Base-by-base conservation (phyloP, 176 grass and related monocot genomes). In the Bonia amplexicaulis region DNA sequence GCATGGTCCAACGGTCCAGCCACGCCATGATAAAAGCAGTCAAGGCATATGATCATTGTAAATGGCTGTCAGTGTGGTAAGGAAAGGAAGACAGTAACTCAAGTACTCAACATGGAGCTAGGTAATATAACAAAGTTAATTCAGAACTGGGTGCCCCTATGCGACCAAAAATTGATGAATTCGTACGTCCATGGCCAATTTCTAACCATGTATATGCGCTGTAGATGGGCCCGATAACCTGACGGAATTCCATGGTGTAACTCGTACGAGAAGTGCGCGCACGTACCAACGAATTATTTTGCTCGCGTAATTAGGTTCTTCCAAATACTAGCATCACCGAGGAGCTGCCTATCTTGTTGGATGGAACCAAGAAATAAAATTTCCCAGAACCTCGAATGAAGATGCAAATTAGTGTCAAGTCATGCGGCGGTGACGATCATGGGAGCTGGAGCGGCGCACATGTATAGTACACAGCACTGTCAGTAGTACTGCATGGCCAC, bases 21-120 rank as follows among this genome's bases (percentile, higher is more conserved):
- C 47, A 61, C 45, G 80, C 31, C 57, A 65, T 64, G 62, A 75
- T 31, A 23, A 44, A 81, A 62, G 67, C n/a, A 54, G 78, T 70
- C 53, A 63, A 82, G 63, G 63, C 83, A 85, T 77, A 54, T 76
- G 82, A 85, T 76, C 71, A 47, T 77, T 22, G 52, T 77, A 82
- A 69, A 81, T 81, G 70, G 70, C 41, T 33, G 54, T 42, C 82
- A 53, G 51, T 20, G 42, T 20, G 10, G 41, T 22, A 41, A 20
- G 6, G 44, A 17, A 51, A 17, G 17, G 6, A 61, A 29, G 25
- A 13, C 54, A 40, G 66, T 61, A 8, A 48, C 7, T 55, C 15
- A 26, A 41, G 35, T 37, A 37, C 35, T 37, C 35, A 3, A 37
- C 35, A 5, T 37, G 35, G 20, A 69, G 41, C 41, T 37, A 33